Conservation (phyloP, 202 grass and related monocot genomes). For the Dendrocalamus latiflorus region DNA sequence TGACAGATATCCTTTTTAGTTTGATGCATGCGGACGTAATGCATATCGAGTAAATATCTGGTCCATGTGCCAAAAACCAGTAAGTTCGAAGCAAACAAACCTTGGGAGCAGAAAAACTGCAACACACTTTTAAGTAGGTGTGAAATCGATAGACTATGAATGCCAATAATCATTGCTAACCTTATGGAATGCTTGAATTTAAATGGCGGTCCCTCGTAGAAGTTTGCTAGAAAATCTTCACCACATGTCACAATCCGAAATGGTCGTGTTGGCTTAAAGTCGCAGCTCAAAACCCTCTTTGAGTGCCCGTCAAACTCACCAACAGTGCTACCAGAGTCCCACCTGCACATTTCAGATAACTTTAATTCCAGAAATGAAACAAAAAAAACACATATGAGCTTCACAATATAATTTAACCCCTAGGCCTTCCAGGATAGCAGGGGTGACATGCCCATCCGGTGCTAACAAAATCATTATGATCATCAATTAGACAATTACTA, state of each 20-base stretch:
- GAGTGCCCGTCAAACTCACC: conserved; percentile 98
- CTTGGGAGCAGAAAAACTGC: not conserved
- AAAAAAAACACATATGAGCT: not conserved
- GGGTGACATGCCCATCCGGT: not conserved
- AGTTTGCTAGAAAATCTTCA: conserved; percentile 98
- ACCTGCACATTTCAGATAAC: conserved; percentile 45
- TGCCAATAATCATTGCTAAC: conserved; percentile 26
- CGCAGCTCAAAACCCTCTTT: conserved; percentile 83
- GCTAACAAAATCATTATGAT: not conserved
- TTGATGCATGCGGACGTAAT: too few relatives aligned
- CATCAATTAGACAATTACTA: not conserved
- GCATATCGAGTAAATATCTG: too few relatives aligned
- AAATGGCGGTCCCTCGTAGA: conserved; percentile 91
- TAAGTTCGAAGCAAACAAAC: not conserved
- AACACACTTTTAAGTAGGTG: not conserved
- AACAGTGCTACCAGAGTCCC: conserved; percentile 92
- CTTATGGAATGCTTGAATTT: conserved; percentile 95
- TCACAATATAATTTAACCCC: not conserved
- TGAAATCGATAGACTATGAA: not conserved
- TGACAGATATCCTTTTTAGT: too few relatives aligned
- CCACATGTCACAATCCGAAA: conserved; percentile 89
- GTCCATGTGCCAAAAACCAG: too few relatives aligned
- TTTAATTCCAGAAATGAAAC: not conserved
- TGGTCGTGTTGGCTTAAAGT: too few relatives aligned
- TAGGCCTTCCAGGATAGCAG: not conserved